Base-by-base conservation (phyloP, 306 rosid genomes). In the Lupinus albus region DNA sequence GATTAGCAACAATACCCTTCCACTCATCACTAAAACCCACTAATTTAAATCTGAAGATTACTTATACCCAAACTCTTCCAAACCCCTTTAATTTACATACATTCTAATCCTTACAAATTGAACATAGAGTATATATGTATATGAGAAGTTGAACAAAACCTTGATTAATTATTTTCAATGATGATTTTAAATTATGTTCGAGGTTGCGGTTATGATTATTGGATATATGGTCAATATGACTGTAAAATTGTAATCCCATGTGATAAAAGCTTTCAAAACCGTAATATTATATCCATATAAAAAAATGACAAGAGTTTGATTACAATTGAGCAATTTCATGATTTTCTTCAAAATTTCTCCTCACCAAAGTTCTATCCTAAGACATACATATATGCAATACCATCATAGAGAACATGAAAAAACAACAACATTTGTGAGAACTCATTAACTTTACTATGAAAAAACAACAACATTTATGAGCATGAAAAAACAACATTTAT, bases 41-140 rank as follows among this genome's bases (percentile, higher is more conserved):
- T 65, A 32, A 21, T 28, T 64, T 21, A 45, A 48, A 65, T 12
- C 32, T n/a, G 14, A 54, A 54, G 15, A 5, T 5, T 12, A 55
- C 13, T 58, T 45, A 28, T 15, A 4, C 54, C 32, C 42, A 53
- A 68, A 39, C 11, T 36, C 25, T 20, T 51, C 7, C 15, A 36
- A 67, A 7, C 48, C 46, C 59, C 32, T 67, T 11, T 20, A 50
- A 15, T 67, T 11, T 20, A 50, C 72, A 14, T 45, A 4, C 68
- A 21, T 63, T 49, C 49, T 6, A 66, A 18, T 18, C 33, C 53
- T 38, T 20, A 21, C 4, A 42, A 68, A 54, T 17, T 28, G 13
- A 12, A 56, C 45, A 1, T 8, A 30, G 7, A 56, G 74, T 3
- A 58, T 35, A 65, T 48, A 15, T 63, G 13, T 1, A 11, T 1